These are phyloP conservation scores for Ogataea wickerhamii DNA, from an alignment of 805 yeast genomes.

Conservation along the genomic window DNA sequence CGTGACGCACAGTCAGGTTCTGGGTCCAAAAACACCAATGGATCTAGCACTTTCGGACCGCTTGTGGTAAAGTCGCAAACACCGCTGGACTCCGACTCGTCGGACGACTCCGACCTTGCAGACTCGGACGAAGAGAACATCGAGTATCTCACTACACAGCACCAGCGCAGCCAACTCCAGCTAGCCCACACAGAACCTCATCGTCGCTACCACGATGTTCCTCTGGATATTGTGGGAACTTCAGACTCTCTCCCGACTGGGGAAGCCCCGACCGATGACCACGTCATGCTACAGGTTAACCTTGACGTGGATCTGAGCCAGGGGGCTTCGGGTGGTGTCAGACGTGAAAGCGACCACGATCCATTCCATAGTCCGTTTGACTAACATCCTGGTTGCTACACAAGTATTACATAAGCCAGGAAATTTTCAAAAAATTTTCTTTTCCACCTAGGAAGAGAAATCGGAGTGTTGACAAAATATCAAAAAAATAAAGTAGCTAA, in stretches of 20 bases:
- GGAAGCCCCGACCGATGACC: constrained; percentile 1
- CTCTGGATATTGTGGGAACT: not conserved
- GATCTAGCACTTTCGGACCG: constrained; percentile 14
- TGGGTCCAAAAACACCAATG: too few species aligned
- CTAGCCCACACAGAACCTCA: not conserved
- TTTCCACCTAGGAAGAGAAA: too few species aligned
- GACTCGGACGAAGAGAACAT: constrained; percentile 34
- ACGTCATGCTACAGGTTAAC: not conserved
- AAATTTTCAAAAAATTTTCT: not conserved
- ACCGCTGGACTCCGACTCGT: constrained; percentile 8
- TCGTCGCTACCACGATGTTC: not conserved
- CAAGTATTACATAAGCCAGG: not conserved
- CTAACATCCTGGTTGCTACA: too few species aligned
- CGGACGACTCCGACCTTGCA: constrained; percentile 25
- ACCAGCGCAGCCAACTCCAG: constrained; percentile 17
- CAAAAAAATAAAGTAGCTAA: constrained; percentile 4
- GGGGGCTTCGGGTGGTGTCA: too few species aligned
- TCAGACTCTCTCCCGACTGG: too few species aligned
- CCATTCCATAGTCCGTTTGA: constrained; percentile 21
- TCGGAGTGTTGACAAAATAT: constrained; percentile 20
- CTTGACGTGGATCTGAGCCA: not conserved
- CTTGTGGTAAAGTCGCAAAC: constrained; percentile 10
- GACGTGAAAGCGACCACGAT: not conserved
- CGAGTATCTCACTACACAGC: constrained; percentile 25
- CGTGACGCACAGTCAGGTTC: constrained; percentile 2